Conservation (phyloP, 768 basidiomycete species). For the Psilocybe azurescens region DNA sequence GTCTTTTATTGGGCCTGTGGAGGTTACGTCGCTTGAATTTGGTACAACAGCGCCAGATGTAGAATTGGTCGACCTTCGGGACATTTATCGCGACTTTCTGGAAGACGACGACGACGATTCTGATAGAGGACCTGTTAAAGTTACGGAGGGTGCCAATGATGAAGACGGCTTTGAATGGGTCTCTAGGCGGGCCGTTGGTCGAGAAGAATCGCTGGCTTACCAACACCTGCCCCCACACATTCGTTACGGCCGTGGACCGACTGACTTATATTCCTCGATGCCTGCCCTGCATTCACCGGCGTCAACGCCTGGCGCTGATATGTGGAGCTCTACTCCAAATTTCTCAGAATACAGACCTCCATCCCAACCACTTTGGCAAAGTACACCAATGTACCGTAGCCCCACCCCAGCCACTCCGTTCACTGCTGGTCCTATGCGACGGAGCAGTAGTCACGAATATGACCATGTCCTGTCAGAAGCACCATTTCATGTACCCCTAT, state of each 20-base stretch:
- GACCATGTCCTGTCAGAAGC: constrained; percentile 15
- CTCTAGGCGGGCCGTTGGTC: constrained; percentile 62
- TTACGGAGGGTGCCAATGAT: constrained; percentile 56
- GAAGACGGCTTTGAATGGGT: constrained; percentile 90
- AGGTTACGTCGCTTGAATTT: constrained; percentile 87
- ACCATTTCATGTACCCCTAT: constrained; percentile 6
- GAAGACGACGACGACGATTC: constrained; percentile 76
- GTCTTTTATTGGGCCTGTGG: constrained; percentile 93
- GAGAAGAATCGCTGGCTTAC: constrained; percentile 63
- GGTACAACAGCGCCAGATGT: constrained; percentile 84
- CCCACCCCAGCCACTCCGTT: constrained; percentile 36
- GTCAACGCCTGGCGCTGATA: constrained; percentile 36
- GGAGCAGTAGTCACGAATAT: constrained; percentile 23
- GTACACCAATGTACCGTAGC: constrained; percentile 30
- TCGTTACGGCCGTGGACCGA: constrained; percentile 62
- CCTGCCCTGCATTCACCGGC: constrained; percentile 49
- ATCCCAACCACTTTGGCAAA: constrained; percentile 30
- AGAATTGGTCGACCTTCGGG: constrained; percentile 89
- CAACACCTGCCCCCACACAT: constrained; percentile 77
- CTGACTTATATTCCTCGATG: constrained; percentile 64
- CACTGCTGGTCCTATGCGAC: constrained; percentile 26
- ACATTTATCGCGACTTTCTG: constrained; percentile 94
- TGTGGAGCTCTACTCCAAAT: constrained; percentile 47
- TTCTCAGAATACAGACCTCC: constrained; percentile 39
- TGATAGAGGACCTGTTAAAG: constrained; percentile 56